A percentile compares a stretch with the other conserved stretches of the same genome.
phyloP scores from a whole-genome alignment of 371 early-diverging fungal genomes.

The Zancudomyces culisetae region DNA sequence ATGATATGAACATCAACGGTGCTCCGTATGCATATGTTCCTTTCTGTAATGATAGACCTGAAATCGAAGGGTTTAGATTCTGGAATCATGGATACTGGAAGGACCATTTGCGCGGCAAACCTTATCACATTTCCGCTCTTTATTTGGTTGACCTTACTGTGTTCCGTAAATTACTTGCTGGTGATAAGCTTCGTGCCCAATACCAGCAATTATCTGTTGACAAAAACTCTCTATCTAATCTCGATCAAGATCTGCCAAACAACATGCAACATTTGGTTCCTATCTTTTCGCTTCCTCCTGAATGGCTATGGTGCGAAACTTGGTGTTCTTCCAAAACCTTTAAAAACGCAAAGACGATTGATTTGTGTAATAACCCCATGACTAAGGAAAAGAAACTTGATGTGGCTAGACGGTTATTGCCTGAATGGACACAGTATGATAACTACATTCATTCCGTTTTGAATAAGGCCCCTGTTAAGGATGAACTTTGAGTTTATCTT shows the following conservation, averaged over 20 bases:
- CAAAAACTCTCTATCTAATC: slow-evolving; percentile 73
- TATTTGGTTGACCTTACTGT: slow-evolving; percentile 81
- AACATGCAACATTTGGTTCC: slow-evolving; percentile 82
- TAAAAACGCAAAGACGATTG: slow-evolving; percentile 79
- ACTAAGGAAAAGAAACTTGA: slow-evolving; percentile 92
- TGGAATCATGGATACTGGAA: slow-evolving; percentile 95
- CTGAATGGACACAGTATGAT: slow-evolving; percentile 79
- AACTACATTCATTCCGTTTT: not conserved
- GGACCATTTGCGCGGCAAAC: slow-evolving; percentile 58
- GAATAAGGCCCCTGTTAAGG: not conserved
- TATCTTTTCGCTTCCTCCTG: slow-evolving; percentile 78
- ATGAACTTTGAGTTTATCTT: not conserved
- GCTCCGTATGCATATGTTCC: slow-evolving; percentile 92
- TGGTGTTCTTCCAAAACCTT: slow-evolving; percentile 84
- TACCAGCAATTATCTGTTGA: slow-evolving; percentile 80
- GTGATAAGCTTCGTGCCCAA: slow-evolving; percentile 78
- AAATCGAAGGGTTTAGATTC: slow-evolving; percentile 90
- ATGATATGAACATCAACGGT: slow-evolving; percentile 74
- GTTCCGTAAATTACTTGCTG: slow-evolving; percentile 83
- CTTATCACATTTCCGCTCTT: slow-evolving; percentile 92
- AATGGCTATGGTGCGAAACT: slow-evolving; percentile 95
- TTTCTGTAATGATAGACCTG: slow-evolving; percentile 76
- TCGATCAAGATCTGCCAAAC: slow-evolving; percentile 94
- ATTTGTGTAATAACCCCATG: slow-evolving; percentile 93
- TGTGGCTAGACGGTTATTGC: slow-evolving; percentile 72